A percentile compares a stretch with the other conserved stretches of the same genome.
These are phyloP conservation scores for Physcomitrium patens DNA, from an alignment of 225 moss, liverwort and hornwort species.

Conservation along the genomic window DNA sequence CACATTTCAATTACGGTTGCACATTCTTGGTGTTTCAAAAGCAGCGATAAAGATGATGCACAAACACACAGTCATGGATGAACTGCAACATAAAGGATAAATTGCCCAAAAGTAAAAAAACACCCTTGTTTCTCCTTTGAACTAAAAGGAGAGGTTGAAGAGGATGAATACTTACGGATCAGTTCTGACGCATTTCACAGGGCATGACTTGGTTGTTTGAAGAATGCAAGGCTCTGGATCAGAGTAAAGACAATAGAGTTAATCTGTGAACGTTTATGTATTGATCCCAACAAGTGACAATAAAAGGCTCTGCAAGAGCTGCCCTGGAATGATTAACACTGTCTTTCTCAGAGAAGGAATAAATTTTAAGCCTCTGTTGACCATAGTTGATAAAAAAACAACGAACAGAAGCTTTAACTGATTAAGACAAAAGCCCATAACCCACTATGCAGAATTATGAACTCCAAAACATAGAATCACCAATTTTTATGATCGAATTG, in stretches of 20 bases:
- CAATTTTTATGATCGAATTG: not conserved
- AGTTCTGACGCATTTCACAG: constrained; percentile 64
- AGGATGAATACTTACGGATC: constrained; percentile 47
- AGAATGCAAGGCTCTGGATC: constrained; percentile 40
- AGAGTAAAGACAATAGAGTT: constrained; percentile 14
- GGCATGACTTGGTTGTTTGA: constrained; percentile 39
- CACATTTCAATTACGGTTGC: constrained; percentile 1
- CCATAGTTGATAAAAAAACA: not conserved
- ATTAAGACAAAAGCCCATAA: not conserved
- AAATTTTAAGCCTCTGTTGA: too few relatives aligned
- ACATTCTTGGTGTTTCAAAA: not conserved
- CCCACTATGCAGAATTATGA: not conserved
- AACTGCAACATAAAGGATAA: not conserved
- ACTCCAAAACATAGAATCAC: not conserved
- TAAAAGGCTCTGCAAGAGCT: too few relatives aligned
- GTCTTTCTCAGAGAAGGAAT: not conserved
- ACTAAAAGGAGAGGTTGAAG: not conserved
- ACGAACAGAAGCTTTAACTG: not conserved
- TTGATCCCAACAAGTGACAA: too few relatives aligned
- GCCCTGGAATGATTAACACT: not conserved
- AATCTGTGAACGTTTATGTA: too few relatives aligned
- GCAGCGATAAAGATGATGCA: not conserved
- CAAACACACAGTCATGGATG: not conserved
- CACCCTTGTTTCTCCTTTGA: not conserved
- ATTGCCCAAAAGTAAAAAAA: not conserved